Evolutionary conservation across 768 basidiomycete species (phyloP).

Genomic region (Leccinum broughii): DNA sequence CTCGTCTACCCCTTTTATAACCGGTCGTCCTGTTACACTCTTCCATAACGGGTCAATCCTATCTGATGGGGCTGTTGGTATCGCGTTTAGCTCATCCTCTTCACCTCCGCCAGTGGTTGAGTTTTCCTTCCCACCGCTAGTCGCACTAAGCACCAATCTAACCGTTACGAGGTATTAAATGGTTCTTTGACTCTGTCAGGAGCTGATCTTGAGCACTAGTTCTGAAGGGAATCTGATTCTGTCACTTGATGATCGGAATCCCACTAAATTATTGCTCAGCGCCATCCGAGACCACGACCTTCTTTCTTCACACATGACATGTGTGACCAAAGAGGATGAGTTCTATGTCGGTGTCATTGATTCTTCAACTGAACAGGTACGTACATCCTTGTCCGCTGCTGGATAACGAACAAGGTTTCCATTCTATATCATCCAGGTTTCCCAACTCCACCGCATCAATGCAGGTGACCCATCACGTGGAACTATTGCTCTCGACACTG

Average conservation of each 20-base stretch:
- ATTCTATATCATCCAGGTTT: slow-evolving; percentile 32
- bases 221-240: slow-evolving; percentile 75
- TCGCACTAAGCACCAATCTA: slow-evolving; percentile 45
- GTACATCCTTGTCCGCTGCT: not conserved
- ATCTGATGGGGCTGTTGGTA: slow-evolving; percentile 68
- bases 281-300: slow-evolving; percentile 46
- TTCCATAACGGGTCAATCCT: slow-evolving; percentile 56
- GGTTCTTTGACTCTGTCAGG: not conserved
- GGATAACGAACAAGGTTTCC: not conserved
- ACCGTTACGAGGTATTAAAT: slow-evolving; percentile 52
- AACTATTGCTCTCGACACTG: slow-evolving; percentile 57
- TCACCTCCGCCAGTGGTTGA: slow-evolving; percentile 14
- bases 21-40: slow-evolving; percentile 71
- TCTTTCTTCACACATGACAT: slow-evolving; percentile 20
- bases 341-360: slow-evolving; percentile 54
- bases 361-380: slow-evolving; percentile 17
- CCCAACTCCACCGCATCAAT: slow-evolving; percentile 55
- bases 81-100: slow-evolving; percentile 43
- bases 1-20: slow-evolving; percentile 77
- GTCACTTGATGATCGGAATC: slow-evolving; percentile 55
- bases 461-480: slow-evolving; percentile 76
- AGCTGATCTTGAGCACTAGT: slow-evolving; percentile 25
- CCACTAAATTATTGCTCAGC: slow-evolving; percentile 57
- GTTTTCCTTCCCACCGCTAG: slow-evolving; percentile 41
- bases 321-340: slow-evolving; percentile 51